phyloP scores from a whole-genome alignment of 1,139 yeast genomes.

The Geotrichum restrictum region DNA sequence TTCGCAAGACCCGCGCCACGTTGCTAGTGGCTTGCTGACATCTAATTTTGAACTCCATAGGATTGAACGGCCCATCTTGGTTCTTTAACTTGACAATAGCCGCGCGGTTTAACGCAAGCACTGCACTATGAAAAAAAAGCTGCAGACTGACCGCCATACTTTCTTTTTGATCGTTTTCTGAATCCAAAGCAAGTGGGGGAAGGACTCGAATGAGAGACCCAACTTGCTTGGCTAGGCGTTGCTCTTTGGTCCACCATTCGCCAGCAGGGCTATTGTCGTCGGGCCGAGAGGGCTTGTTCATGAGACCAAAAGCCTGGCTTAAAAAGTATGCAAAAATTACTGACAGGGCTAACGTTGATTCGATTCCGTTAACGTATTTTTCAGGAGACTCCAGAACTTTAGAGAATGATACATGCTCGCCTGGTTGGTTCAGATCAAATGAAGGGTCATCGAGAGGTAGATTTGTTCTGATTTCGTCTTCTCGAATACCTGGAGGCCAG shows the following conservation, averaged over 20 bases:
- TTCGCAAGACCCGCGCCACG: constrained; percentile 26
- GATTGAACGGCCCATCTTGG: constrained; percentile 20
- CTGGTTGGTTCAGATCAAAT: constrained; percentile 22
- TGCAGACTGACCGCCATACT: constrained; percentile 23
- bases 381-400: constrained; percentile 23
- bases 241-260: constrained; percentile 27
- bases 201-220: constrained; percentile 19
- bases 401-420: constrained; percentile 18
- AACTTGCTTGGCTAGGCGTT: constrained; percentile 23
- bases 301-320: constrained; percentile 15
- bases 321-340: constrained; percentile 17
- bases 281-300: constrained; percentile 14
- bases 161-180: neutral
- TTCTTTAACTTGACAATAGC: constrained; percentile 14
- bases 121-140: constrained; percentile 26
- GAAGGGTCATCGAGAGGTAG: constrained; percentile 31
- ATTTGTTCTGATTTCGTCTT: constrained; percentile 27
- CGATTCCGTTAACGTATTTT: constrained; percentile 5
- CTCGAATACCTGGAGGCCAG: constrained; percentile 31
- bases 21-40: constrained; percentile 28
- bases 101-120: constrained; percentile 27
- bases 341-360: constrained; percentile 11
- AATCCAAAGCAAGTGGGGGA: constrained; percentile 21
- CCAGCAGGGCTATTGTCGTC: constrained; percentile 23
- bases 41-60: constrained; percentile 23